Evolutionary conservation across 805 yeast species (phyloP), one percentile per base, ranked within the genome.

Genomic region (Schwanniomyces polymorphus): DNA sequence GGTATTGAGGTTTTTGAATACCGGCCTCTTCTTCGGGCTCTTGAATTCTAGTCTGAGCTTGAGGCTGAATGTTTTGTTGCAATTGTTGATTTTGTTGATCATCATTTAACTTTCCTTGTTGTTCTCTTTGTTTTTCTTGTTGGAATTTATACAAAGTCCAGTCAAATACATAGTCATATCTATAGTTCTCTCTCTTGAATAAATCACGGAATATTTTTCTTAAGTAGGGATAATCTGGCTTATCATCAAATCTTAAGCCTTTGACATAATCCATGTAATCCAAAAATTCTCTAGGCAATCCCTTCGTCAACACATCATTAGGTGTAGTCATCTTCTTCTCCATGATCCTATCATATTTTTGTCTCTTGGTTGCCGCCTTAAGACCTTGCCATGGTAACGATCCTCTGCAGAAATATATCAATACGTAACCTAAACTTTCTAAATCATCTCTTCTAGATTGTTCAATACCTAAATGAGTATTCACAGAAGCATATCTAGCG

Each of bases 371-470:
- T 23, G 92, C 94, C 34, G 98, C 99, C 70, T 91, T 91, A 61
- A 92, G 80, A 4, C 99, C 99, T 72, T 92, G 99, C 99, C 99
- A 92, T 45, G 99, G 99, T 60, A 92, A 81, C 14, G 96, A 87
- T 38, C 99, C 98, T 48, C 96, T 83, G 68, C 96, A 87, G 65
- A 92, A 94, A 71, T 92, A 92, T 58, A 92, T 88, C 58, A 94
- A 78, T 45, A 92, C 97, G 64, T 92, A 92, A 43, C 97, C 98
- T 61, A 92, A 79, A 51, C 94, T 85, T 72, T 94, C 99, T 59
- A 92, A 79, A 67, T 92, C 99, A 70, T 92, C 99, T 67, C 99
- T 83, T 74, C 99, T 84, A 58, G 91, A 84, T 72, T 92, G 99
- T 67, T 92, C 99, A 57, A 92, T 88, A 46, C 99, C 99, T 66